Conservation (phyloP, 805 yeast species). For the Wickerhamomyces chambardii region DNA sequence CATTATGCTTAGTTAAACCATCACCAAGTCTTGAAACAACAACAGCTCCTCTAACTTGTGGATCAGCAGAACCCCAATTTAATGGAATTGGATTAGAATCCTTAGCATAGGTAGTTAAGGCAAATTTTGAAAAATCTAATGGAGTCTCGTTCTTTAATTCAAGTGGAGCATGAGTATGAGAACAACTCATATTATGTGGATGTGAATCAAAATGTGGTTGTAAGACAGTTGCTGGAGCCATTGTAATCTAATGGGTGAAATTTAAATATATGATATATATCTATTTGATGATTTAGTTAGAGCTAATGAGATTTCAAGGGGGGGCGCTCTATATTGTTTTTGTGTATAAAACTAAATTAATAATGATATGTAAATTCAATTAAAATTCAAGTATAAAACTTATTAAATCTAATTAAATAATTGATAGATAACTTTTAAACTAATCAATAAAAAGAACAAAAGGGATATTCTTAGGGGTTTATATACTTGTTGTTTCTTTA, state of each 20-base stretch:
- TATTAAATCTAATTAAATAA: too few species aligned
- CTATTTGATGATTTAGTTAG: too few species aligned
- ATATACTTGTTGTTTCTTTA: too few species aligned
- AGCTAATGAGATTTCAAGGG: too few species aligned
- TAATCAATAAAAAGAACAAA: too few species aligned
- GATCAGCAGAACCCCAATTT: conserved; percentile 44
- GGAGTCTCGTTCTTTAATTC: conserved; percentile 12
- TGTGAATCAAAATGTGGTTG: conserved; percentile 1
- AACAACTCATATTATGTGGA: neutral
- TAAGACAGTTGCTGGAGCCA: conserved; percentile 20
- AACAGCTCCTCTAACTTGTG: conserved; percentile 45
- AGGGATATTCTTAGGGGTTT: neutral
- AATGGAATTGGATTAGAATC: conserved; percentile 42
- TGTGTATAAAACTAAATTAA: too few species aligned
- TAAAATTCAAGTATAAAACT: too few species aligned
- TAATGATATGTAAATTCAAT: too few species aligned
- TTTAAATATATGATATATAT: too few species aligned
- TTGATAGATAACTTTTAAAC: too few species aligned
- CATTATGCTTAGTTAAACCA: conserved; percentile 45
- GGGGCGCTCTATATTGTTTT: too few species aligned
- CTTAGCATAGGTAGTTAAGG: conserved; percentile 43
- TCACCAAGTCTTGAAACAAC: conserved; percentile 41
- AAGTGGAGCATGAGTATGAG: conserved; percentile 5
- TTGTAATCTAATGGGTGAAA: conserved; percentile 1
- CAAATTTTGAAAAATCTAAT: conserved; percentile 19